Conservation (phyloP, 176 grass and related monocot genomes). For the Oryza glaberrima region DNA sequence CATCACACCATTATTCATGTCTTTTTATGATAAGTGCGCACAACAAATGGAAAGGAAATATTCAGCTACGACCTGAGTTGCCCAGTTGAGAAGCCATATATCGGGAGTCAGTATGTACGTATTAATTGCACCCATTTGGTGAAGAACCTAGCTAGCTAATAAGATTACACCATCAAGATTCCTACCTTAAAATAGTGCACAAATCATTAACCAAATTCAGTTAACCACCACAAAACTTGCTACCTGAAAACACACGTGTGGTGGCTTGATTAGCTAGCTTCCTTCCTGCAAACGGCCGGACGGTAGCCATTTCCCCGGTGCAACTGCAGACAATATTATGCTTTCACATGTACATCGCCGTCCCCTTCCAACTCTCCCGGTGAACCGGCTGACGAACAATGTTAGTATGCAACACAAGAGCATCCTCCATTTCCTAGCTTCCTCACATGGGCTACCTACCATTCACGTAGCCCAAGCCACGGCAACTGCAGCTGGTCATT, state of each 20-base stretch:
- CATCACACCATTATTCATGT: too few relatives aligned
- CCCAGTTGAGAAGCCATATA: neutral
- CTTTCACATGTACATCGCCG: constrained; percentile 32
- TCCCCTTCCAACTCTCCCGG: neutral
- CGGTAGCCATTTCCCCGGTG: neutral
- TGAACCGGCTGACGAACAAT: neutral
- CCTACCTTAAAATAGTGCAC: neutral
- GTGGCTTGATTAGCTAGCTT: neutral
- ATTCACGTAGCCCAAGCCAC: constrained; percentile 40
- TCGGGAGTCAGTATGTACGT: neutral
- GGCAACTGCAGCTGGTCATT: constrained; percentile 34
- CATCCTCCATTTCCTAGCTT: constrained; percentile 44
- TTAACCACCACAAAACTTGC: neutral
- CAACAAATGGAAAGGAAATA: neutral
- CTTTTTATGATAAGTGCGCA: neutral
- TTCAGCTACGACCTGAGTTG: neutral
- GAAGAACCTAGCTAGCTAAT: neutral
- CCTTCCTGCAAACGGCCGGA: neutral
- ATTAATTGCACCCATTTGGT: too few relatives aligned
- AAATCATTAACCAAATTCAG: neutral
- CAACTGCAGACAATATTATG: neutral
- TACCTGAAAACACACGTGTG: neutral
- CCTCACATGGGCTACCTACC: constrained; percentile 12
- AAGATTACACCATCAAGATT: neutral
- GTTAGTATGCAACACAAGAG: neutral